Percentiles rank a stretch among this genome's conserved stretches.
Evolutionary conservation across 2,329 filamentous ascomycete species (phyloP).

Genomic region (Pseudocercospora musae): DNA sequence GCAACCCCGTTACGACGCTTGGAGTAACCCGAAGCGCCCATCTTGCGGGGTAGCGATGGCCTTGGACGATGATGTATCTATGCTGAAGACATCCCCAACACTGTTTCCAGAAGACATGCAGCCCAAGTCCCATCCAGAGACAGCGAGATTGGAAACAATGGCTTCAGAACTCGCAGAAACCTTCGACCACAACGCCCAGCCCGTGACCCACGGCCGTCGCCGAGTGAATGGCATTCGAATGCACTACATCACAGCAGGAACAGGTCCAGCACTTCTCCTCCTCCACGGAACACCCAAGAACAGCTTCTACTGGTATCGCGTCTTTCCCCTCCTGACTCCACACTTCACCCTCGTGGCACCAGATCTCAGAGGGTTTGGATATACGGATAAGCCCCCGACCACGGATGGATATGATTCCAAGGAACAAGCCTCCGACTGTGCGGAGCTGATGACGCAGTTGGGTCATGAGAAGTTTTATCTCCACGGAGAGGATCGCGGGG

Average conservation of each 20-base stretch:
- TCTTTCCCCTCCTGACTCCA: constrained; percentile 35
- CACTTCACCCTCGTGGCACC: constrained; percentile 40
- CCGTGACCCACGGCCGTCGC: constrained; percentile 32
- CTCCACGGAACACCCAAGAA: constrained; percentile 36
- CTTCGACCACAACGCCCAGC: constrained; percentile 30
- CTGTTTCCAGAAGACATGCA: background rate
- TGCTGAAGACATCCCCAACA: background rate
- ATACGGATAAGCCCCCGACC: constrained; percentile 40
- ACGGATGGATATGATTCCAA: constrained; percentile 39
- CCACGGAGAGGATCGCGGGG: constrained; percentile 37
- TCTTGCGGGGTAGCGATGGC: background rate
- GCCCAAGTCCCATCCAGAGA: background rate
- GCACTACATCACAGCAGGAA: constrained; percentile 35
- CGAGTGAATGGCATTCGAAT: constrained; percentile 36
- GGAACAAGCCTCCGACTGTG: constrained; percentile 37
- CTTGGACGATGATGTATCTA: background rate
- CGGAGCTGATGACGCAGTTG: constrained; percentile 36
- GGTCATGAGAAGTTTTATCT: constrained; percentile 36
- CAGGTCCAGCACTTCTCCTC: constrained; percentile 30
- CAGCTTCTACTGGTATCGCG: constrained; percentile 39
- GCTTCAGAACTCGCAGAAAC: constrained; percentile 27
- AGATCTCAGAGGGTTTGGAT: constrained; percentile 39
- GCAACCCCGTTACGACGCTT: background rate
- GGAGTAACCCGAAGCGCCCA: background rate
- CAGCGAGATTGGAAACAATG: background rate